A percentile compares a stretch with the other conserved stretches of the same genome.
Conservation (phyloP, 2,329 filamentous ascomycete genomes). For the Verticillium longisporum region DNA sequence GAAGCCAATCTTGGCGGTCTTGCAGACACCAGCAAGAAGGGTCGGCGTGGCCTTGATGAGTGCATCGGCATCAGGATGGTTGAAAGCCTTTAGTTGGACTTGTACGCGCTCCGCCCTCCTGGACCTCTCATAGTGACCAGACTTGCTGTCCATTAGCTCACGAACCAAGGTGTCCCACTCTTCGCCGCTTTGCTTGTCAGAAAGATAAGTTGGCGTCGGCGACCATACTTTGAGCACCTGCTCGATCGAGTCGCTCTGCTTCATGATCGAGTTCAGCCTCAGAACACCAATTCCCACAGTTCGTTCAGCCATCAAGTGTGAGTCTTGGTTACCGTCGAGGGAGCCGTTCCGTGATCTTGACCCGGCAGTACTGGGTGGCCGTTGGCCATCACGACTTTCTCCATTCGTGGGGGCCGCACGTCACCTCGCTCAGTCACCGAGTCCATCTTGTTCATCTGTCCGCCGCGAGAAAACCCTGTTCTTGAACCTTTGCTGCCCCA, state of each 20-base stretch:
- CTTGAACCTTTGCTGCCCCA: constrained; percentile 51
- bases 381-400: constrained; percentile 34
- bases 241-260: constrained; percentile 64
- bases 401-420: constrained; percentile 28
- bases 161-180: constrained; percentile 69
- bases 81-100: constrained; percentile 72
- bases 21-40: constrained; percentile 70
- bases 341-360: constrained; percentile 28
- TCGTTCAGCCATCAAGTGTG: constrained; percentile 51
- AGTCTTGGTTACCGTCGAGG: constrained; percentile 20
- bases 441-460: constrained; percentile 42
- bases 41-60: constrained; percentile 86
- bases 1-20: constrained; percentile 87
- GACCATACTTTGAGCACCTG: constrained; percentile 75
- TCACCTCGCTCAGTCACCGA: constrained; percentile 40
- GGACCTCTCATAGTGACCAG: constrained; percentile 69
- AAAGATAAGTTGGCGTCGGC: constrained; percentile 43
- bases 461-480: constrained; percentile 45
- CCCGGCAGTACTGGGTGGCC: constrained; percentile 49
- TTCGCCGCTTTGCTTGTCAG: constrained; percentile 53
- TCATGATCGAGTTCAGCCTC: constrained; percentile 68
- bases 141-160: constrained; percentile 65
- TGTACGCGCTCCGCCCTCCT: constrained; percentile 69
- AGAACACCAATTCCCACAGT: constrained; percentile 72
- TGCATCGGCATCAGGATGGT: constrained; percentile 66